phyloP scores from a whole-genome alignment of 331 rosid genomes.

The Cydonia oblonga region DNA sequence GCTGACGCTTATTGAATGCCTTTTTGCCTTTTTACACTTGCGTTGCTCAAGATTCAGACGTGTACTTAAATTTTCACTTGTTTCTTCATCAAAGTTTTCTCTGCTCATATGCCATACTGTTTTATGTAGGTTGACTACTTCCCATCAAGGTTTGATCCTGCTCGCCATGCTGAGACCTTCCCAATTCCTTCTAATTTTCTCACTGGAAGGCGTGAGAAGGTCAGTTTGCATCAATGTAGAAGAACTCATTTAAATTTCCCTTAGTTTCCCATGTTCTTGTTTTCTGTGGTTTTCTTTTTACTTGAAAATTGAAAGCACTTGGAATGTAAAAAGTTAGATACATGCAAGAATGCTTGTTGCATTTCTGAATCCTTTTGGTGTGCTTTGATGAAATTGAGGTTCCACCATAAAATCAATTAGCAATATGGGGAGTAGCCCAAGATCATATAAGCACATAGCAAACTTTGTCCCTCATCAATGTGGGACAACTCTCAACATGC shows the following conservation, averaged over 20 bases:
- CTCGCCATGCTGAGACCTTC: constrained; percentile 65
- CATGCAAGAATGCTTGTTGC: neutral
- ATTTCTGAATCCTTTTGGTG: neutral
- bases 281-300: neutral
- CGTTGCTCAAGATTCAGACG: neutral
- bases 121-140: constrained; percentile 63
- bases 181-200: constrained; percentile 48
- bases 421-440: no score
- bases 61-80: neutral
- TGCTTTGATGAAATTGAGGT: no score
- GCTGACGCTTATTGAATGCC: neutral
- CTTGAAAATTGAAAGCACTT: neutral
- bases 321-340: neutral
- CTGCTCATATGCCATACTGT: constrained; percentile 2
- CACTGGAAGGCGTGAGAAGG: constrained; percentile 70
- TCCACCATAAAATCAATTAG: no score
- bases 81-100: neutral
- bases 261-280: no score
- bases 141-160: constrained; percentile 77
- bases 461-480: no score
- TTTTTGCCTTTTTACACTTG: neutral
- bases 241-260: neutral
- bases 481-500: no score
- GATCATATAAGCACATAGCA: no score
- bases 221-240: constrained; percentile 11